phyloP scores from a whole-genome alignment of 2,329 filamentous ascomycete species.

The Ophiognomonia clavigignenti-juglandacearum region DNA sequence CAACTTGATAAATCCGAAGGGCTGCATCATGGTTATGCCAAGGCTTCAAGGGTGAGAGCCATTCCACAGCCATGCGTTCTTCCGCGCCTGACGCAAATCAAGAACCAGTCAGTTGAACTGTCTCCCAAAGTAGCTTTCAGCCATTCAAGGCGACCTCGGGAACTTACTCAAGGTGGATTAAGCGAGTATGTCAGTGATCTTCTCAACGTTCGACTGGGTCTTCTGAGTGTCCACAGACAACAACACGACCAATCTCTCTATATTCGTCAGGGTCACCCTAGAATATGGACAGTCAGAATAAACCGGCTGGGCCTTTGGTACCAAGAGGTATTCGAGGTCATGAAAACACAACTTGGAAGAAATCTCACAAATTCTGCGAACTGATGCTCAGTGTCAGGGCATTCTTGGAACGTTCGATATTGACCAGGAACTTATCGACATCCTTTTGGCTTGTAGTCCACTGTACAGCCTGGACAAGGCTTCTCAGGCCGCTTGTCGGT shows the following conservation, averaged over 20 bases:
- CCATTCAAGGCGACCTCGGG: no score
- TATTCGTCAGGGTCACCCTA: background rate
- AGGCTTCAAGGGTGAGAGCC: background rate
- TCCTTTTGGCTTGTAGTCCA: background rate
- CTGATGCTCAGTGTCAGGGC: background rate
- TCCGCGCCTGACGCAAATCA: background rate
- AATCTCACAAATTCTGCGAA: background rate
- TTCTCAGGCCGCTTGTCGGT: background rate
- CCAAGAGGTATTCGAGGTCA: background rate
- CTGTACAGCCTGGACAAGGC: background rate
- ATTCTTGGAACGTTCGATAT: background rate
- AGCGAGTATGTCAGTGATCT: background rate
- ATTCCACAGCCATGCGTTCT: background rate
- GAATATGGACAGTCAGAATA: background rate
- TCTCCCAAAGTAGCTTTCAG: no score
- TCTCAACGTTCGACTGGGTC: background rate
- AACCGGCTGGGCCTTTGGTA: background rate
- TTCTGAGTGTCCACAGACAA: background rate
- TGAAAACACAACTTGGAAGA: background rate
- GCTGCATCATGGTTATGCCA: background rate
- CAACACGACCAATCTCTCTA: background rate
- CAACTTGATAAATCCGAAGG: background rate
- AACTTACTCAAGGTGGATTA: background rate
- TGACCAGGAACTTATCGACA: background rate
- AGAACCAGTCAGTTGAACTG: no score